Base-by-base conservation (phyloP, 805 yeast genomes). In the Komagataella pseudopastoris region DNA sequence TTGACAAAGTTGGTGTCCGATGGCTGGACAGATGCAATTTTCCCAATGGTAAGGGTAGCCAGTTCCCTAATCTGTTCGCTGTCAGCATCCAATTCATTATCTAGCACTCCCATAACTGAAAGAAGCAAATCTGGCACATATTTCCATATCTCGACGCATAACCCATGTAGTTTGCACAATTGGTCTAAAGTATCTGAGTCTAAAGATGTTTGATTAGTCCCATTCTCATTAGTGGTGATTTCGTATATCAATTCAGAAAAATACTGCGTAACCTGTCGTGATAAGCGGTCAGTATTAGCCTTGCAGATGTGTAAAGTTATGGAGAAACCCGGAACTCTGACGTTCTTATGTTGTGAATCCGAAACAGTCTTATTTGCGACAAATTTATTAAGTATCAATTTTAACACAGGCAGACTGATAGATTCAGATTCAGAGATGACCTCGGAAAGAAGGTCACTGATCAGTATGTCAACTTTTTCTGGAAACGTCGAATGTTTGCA, bases 1-100 rank as follows among this genome's bases (percentile, higher is more conserved):
- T 74, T 63, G 10, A 75, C 71, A 61, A 88, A 86, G 57, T 81
- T 81, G 4, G 80, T 60, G 22, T 74, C 71, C 1, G 82, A 72
- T 0, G 76, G 70, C 7, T 65, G 64, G 10, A 69, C 62, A 0
- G 78, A 66, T 1, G 88, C 62, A 61, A 90, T 78, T 45, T 73
- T 65, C 0, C 95, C 91, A 2, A 90, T 75, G 0, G 93, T 77
- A 47, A 77, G 77, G 0, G 95, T 85, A 0, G 96, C 89, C 51
- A 84, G 64, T 0, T 73, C 61, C 55, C 96, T 74, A 17, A 85
- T 71, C 14, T 70, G 63, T 30, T 77, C 80, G 56, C 81, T 77
- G 46, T 83, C 86, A 0, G 95, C 88, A 53, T 79, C 80, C 46
- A 89, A 67, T 56, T 89, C 95, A 58, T 86, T 88, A 56, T 86